Percentiles rank a stretch among this genome's conserved stretches.
These are phyloP conservation scores for Bruguiera sexangula DNA, from an alignment of 345 rosid species.

Conservation along the genomic window DNA sequence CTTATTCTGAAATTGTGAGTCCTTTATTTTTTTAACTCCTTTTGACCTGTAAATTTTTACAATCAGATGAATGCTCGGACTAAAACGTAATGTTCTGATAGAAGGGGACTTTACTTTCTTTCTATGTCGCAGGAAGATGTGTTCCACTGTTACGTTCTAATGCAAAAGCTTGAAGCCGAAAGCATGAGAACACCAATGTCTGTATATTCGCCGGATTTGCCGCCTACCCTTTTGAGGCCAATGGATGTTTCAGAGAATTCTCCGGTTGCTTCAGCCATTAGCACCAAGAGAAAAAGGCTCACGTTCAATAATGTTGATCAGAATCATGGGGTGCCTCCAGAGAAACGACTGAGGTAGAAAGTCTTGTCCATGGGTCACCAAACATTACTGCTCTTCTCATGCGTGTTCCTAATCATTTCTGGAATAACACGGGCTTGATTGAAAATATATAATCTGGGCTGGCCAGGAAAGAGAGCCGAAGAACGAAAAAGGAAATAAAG, in stretches of 20 bases:
- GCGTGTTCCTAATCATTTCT: background rate
- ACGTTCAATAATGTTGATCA: slow-evolving; percentile 25
- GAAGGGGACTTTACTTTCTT: background rate
- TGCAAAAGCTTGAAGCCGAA: slow-evolving; percentile 37
- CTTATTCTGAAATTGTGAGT: slow-evolving; percentile 50
- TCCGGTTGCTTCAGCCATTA: slow-evolving; percentile 20
- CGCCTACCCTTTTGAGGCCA: slow-evolving; percentile 17
- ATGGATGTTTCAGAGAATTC: slow-evolving; percentile 15
- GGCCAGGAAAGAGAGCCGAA: slow-evolving; percentile 8
- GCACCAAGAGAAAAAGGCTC: slow-evolving; percentile 37
- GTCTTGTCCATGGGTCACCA: background rate
- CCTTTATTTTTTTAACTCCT: background rate
- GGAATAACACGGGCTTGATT: slow-evolving; percentile 13
- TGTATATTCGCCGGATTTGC: slow-evolving; percentile 19
- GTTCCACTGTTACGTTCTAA: slow-evolving; percentile 41
- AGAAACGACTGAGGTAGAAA: slow-evolving; percentile 13
- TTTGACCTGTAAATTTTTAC: background rate
- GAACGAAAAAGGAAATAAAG: slow-evolving; percentile 9
- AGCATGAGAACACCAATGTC: slow-evolving; percentile 5
- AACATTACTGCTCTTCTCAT: background rate
- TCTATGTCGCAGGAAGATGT: slow-evolving; percentile 50
- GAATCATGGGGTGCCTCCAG: slow-evolving; percentile 5
- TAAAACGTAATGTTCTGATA: background rate
- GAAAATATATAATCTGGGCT: background rate
- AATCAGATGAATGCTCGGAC: background rate